These are phyloP conservation scores for Balansia obtecta DNA, from an alignment of 2,329 filamentous ascomycete species.

Conservation along the genomic window DNA sequence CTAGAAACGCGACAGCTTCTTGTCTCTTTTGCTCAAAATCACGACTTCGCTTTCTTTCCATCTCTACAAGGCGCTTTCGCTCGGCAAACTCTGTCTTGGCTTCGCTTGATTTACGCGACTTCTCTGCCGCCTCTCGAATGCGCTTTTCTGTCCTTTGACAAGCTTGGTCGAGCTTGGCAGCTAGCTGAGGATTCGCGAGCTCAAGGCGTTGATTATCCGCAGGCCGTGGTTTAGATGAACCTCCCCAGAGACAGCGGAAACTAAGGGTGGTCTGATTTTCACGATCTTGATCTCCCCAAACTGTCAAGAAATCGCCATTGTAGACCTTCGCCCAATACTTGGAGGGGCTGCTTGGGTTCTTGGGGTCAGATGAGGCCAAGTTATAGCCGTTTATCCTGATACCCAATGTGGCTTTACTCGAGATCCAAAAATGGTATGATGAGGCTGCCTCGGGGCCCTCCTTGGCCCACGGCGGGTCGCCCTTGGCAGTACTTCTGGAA, in stretches of 20 bases:
- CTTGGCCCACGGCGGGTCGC: constrained; percentile 33
- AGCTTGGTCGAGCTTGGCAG: constrained; percentile 34
- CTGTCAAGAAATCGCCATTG: constrained; percentile 62
- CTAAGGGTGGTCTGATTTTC: constrained; percentile 31
- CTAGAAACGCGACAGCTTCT: constrained; percentile 31
- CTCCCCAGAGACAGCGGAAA: constrained; percentile 45
- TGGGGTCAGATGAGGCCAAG: constrained; percentile 43
- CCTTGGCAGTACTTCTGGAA: constrained; percentile 38
- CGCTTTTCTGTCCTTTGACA: constrained; percentile 33
- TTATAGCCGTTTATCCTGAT: constrained; percentile 66
- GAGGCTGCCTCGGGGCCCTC: constrained; percentile 28
- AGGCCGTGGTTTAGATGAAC: constrained; percentile 31
- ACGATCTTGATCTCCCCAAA: constrained; percentile 44
- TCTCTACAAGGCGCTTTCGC: constrained; percentile 27
- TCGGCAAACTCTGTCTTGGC: constrained; percentile 32
- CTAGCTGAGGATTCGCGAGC: constrained; percentile 26
- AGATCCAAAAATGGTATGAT: constrained; percentile 59
- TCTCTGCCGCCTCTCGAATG: constrained; percentile 27
- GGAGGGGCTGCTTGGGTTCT: constrained; percentile 42
- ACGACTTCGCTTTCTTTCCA: constrained; percentile 36
- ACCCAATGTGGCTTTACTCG: constrained; percentile 64
- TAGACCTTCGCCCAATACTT: constrained; percentile 56
- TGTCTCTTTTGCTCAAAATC: constrained; percentile 35
- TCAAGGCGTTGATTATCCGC: constrained; percentile 15
- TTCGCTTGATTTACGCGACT: constrained; percentile 27